phyloP scores from a whole-genome alignment of 2,329 filamentous ascomycete species.

The Allantophomopsis cytisporea region DNA sequence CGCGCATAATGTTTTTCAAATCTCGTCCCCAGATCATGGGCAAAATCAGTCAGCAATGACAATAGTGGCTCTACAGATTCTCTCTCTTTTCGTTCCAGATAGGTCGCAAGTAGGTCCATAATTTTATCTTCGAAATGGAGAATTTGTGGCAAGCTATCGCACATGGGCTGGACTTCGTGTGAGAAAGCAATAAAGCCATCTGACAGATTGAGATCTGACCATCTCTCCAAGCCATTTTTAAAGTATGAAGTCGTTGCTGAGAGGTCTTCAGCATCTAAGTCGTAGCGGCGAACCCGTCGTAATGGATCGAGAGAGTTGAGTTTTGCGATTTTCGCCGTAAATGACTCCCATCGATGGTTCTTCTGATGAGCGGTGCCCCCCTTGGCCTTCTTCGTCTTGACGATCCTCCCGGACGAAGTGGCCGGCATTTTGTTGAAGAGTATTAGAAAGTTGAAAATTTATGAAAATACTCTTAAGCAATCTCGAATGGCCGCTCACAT shows the following conservation, averaged over 20 bases:
- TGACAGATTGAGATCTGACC: slow-evolving; percentile 84
- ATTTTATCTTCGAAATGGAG: slow-evolving; percentile 82
- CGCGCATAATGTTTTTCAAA: slow-evolving; percentile 83
- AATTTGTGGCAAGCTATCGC: slow-evolving; percentile 83
- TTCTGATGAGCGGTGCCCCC: slow-evolving; percentile 62
- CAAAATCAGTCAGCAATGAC: slow-evolving; percentile 80
- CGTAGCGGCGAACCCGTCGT: slow-evolving; percentile 74
- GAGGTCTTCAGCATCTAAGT: slow-evolving; percentile 67
- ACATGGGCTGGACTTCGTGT: slow-evolving; percentile 60
- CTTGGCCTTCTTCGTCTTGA: slow-evolving; percentile 57
- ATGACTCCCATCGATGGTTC: slow-evolving; percentile 83
- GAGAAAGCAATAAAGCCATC: slow-evolving; percentile 68
- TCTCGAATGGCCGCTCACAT: too few relatives aligned
- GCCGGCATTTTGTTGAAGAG: slow-evolving; percentile 35
- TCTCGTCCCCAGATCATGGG: slow-evolving; percentile 75
- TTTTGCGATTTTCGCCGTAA: slow-evolving; percentile 79
- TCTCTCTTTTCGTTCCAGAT: slow-evolving; percentile 66
- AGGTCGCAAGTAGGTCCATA: slow-evolving; percentile 60
- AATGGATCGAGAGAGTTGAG: slow-evolving; percentile 84
- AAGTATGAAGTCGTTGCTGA: slow-evolving; percentile 78
- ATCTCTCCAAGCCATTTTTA: slow-evolving; percentile 68
- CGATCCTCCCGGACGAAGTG: slow-evolving; percentile 51
- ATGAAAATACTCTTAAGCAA: not conserved
- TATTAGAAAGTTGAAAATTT: not conserved
- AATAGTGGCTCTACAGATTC: slow-evolving; percentile 77